Base-by-base conservation (phyloP, 2,329 filamentous ascomycete genomes). In the Cladosporium sphaerospermum region DNA sequence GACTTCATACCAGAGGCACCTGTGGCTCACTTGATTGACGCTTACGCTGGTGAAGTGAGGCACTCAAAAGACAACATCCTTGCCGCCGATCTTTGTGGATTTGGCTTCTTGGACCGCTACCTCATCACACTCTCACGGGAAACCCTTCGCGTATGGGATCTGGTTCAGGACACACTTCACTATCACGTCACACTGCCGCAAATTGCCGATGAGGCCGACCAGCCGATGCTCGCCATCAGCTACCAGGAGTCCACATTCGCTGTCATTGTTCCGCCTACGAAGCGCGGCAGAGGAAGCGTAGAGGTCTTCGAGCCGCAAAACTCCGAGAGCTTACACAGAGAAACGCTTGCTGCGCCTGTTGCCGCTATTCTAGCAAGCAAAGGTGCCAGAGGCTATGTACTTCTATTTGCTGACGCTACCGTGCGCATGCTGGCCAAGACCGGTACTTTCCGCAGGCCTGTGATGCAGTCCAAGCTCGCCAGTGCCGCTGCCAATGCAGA, bases 111-210 rank as follows among this genome's bases (percentile, higher is more conserved):
- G 2, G 85, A 83, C 2, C 83, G 84, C 19, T 85, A 86, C 64
- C 73, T 99, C 14, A 76, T 97, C 54, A 79, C 88, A 43, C 73
- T 96, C 1, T 89, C 89, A 0, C 78, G 85, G 0, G 78, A 86
- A 41, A 79, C 82, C 28, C 76, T 96, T 8, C 77, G 82, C 39
- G 84, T 96, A 34, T 96, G 89, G 76, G 88, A 99, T 67, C 79
- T 95, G 9, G 88, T 97, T 7, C 78, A 83, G 47, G 88, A 95
- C 62, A 79, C 85, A 61, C 76, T 91, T 44, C 79, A 81, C 34
- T 89, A 86, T 63, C 82, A 81, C 45, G 75, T 86, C 47, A 73
- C 78, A 23, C 72, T 90, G 71, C 48, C 41, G 33, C 55, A 57
- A 9, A 51, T 51, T 28, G 54, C 60, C 44, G 54, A 59, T 23